These are phyloP conservation scores for Sugiyamaella novakii DNA, from an alignment of 1,139 yeast species.

Conservation along the genomic window DNA sequence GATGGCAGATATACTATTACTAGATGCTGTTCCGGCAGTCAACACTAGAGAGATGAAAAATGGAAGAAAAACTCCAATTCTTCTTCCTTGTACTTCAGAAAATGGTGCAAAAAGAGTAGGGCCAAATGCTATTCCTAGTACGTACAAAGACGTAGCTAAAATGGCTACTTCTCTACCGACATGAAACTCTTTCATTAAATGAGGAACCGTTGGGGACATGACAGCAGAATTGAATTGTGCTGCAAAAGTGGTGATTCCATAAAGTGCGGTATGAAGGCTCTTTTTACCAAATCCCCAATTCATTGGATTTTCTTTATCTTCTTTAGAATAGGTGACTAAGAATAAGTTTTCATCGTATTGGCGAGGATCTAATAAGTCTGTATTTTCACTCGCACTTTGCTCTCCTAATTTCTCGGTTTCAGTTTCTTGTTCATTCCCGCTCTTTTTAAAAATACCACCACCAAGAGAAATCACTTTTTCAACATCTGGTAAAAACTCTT, in stretches of 20 bases:
- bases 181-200: constrained; percentile 50
- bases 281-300: constrained; percentile 46
- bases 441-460: neutral
- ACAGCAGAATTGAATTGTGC: constrained; percentile 51
- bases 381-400: neutral
- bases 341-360: constrained; percentile 13
- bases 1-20: constrained; percentile 57
- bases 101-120: constrained; percentile 79
- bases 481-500: constrained; percentile 11
- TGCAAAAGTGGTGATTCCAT: constrained; percentile 48
- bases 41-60: constrained; percentile 53
- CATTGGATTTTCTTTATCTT: constrained; percentile 37
- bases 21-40: constrained; percentile 36
- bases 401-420: neutral
- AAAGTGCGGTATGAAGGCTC: constrained; percentile 45
- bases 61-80: constrained; percentile 65
- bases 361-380: constrained; percentile 10
- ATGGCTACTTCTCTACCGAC: constrained; percentile 63
- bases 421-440: neutral
- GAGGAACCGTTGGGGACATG: constrained; percentile 49
- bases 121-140: constrained; percentile 74
- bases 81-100: constrained; percentile 76
- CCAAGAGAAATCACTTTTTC: constrained; percentile 5
- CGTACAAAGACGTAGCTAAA: constrained; percentile 66
- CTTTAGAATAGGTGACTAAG: constrained; percentile 25